Evolutionary conservation across 2,329 filamentous ascomycete species (phyloP).

Genomic region (Corynespora cassiicola): DNA sequence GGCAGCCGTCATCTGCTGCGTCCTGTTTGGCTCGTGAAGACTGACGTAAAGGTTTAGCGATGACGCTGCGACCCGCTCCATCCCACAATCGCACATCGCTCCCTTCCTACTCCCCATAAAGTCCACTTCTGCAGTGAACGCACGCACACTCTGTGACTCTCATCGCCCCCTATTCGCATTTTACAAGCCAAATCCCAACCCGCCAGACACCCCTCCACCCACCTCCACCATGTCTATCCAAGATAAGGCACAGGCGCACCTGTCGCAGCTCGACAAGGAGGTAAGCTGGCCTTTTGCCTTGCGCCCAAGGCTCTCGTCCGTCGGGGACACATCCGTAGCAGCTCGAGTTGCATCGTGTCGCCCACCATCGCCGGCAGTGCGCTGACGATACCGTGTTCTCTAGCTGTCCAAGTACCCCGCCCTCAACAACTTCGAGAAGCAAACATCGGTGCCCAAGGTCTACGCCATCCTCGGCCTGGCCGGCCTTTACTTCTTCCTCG

Average conservation of each 20-base stretch:
- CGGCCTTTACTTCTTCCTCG: conserved; percentile 86
- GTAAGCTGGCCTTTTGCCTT: too few relatives aligned
- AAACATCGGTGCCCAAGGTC: conserved; percentile 82
- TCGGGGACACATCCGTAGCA: too few relatives aligned
- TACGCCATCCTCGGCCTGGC: conserved; percentile 79
- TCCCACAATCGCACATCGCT: conserved; percentile 37
- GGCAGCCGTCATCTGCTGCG: conserved; percentile 6
- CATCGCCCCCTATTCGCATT: conserved; percentile 7
- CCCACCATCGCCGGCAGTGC: conserved; percentile 3
- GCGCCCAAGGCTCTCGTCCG: too few relatives aligned
- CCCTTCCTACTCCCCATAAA: conserved; percentile 17
- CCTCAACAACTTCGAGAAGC: conserved; percentile 86
- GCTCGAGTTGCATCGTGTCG: too few relatives aligned
- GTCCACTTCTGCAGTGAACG: conserved; percentile 13
- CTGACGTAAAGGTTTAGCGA: conserved; percentile 45
- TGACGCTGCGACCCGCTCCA: conserved; percentile 31
- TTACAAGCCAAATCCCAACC: conserved; percentile 6
- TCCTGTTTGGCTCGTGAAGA: conserved; percentile 38
- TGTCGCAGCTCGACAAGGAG: conserved; percentile 83
- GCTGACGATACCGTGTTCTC: conserved; percentile 31
- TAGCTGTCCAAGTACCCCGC: conserved; percentile 86
- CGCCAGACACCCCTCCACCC: conserved; percentile 8
- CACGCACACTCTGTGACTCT: conserved; percentile 8
- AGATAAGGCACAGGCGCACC: conserved; percentile 77
- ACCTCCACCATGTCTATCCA: conserved; percentile 71